These are phyloP conservation scores for Penicillium sp. DNA, from an alignment of 2,329 filamentous ascomycete species.

Conservation along the genomic window DNA sequence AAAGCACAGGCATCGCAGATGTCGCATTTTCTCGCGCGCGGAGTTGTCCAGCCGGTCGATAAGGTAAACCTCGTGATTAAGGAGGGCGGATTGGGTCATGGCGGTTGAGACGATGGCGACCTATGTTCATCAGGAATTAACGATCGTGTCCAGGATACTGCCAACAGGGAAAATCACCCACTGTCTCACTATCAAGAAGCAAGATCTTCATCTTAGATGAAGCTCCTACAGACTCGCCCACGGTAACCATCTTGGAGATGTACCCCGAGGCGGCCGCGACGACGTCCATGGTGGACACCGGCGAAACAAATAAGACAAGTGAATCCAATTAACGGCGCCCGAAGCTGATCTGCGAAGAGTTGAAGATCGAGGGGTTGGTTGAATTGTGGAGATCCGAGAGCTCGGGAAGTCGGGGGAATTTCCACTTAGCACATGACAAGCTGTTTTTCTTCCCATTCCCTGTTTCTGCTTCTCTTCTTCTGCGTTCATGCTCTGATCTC, in stretches of 20 bases:
- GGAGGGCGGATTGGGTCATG: slow-evolving; percentile 87
- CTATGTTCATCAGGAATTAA: slow-evolving; percentile 38
- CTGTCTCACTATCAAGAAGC: slow-evolving; percentile 86
- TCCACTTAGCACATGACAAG: slow-evolving; percentile 17
- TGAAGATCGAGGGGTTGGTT: slow-evolving; percentile 8
- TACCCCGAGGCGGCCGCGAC: slow-evolving; percentile 90
- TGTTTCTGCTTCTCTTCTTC: background rate
- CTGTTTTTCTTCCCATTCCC: background rate
- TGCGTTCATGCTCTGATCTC: slow-evolving; percentile 4
- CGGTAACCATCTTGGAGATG: slow-evolving; percentile 91
- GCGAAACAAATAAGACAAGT: slow-evolving; percentile 3
- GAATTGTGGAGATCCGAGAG: slow-evolving; percentile 8
- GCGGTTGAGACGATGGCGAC: slow-evolving; percentile 91
- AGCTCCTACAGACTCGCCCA: slow-evolving; percentile 64
- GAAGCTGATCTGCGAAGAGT: background rate
- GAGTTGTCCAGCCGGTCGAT: slow-evolving; percentile 92
- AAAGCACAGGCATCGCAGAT: slow-evolving; percentile 89
- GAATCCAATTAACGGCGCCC: background rate
- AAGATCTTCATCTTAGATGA: slow-evolving; percentile 97
- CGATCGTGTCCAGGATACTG: slow-evolving; percentile 9
- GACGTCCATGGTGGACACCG: slow-evolving; percentile 71
- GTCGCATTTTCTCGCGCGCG: slow-evolving; percentile 93
- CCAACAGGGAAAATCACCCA: slow-evolving; percentile 48
- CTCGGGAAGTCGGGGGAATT: slow-evolving; percentile 10
- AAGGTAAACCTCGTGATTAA: slow-evolving; percentile 96